phyloP scores from a whole-genome alignment of 371 early-diverging fungal species.

The Mucor saturninus region DNA sequence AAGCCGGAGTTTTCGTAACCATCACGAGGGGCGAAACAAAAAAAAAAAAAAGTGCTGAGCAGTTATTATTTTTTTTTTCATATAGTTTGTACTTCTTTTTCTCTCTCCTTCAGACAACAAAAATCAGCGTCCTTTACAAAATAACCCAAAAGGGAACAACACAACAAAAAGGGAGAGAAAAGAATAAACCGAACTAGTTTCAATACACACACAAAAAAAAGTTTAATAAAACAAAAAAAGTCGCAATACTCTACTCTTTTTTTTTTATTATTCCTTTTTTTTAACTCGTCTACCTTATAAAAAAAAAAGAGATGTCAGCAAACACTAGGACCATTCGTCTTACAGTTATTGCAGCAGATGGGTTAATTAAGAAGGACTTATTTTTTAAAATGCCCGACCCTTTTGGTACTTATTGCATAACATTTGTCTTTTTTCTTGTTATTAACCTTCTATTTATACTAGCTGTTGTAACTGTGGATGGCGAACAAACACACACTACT shows the following conservation, averaged over 20 bases:
- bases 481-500: constrained; percentile 89
- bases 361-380: constrained; percentile 89
- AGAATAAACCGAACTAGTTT: too few relatives aligned
- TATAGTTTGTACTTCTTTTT: too few relatives aligned
- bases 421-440: constrained; percentile 61
- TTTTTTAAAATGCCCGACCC: constrained; percentile 67
- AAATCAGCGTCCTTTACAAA: too few relatives aligned
- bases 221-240: too few relatives aligned
- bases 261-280: not conserved
- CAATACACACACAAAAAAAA: too few relatives aligned
- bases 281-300: not conserved
- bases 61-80: too few relatives aligned
- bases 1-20: not conserved
- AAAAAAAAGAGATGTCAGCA: constrained; percentile 19
- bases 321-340: constrained; percentile 48
- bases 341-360: constrained; percentile 90
- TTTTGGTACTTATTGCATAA: constrained; percentile 59
- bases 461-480: constrained; percentile 92
- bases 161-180: too few relatives aligned
- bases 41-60: not conserved
- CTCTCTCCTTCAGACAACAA: too few relatives aligned
- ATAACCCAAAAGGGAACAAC: too few relatives aligned
- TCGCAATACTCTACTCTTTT: too few relatives aligned
- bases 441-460: too few relatives aligned
- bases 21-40: constrained; percentile 7